Evolutionary conservation across 2,329 filamentous ascomycete species (phyloP).

Genomic region (Trichoderma sp.): DNA sequence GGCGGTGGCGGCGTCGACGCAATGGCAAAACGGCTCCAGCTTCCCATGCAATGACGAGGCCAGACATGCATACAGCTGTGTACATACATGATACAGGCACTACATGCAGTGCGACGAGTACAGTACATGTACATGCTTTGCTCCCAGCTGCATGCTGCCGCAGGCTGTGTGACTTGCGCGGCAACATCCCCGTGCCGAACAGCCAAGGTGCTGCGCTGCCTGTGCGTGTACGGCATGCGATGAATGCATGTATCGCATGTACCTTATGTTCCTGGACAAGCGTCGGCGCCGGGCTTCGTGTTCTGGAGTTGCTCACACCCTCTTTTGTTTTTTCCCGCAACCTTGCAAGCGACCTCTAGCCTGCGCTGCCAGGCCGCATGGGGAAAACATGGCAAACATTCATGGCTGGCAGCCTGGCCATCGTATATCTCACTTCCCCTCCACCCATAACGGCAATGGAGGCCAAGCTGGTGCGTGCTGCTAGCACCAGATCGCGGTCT

Average conservation of each 20-base stretch:
- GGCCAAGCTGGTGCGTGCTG: background rate
- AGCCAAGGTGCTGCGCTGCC: background rate
- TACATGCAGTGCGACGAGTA: background rate
- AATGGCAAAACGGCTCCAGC: background rate
- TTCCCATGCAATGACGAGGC: background rate
- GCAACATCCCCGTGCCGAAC: constrained; percentile 3
- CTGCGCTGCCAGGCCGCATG: constrained; percentile 4
- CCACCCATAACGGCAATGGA: background rate
- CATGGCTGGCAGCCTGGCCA: too few species aligned
- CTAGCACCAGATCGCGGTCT: background rate
- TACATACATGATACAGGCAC: background rate
- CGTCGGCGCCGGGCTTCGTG: constrained; percentile 16
- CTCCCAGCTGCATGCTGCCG: constrained; percentile 1
- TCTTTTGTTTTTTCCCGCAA: background rate
- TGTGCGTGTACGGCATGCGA: background rate
- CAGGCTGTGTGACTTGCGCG: constrained; percentile 6
- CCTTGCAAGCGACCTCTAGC: constrained; percentile 20
- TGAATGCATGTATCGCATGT: background rate
- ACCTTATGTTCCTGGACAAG: constrained; percentile 24
- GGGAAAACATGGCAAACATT: background rate
- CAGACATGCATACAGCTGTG: background rate
- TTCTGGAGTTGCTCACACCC: constrained; percentile 17
- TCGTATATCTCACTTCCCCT: constrained; percentile 1
- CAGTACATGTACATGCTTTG: too few species aligned
- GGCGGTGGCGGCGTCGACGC: background rate